Base-by-base conservation (phyloP, 495 filamentous ascomycete genomes). In the Lepraria neglecta region DNA sequence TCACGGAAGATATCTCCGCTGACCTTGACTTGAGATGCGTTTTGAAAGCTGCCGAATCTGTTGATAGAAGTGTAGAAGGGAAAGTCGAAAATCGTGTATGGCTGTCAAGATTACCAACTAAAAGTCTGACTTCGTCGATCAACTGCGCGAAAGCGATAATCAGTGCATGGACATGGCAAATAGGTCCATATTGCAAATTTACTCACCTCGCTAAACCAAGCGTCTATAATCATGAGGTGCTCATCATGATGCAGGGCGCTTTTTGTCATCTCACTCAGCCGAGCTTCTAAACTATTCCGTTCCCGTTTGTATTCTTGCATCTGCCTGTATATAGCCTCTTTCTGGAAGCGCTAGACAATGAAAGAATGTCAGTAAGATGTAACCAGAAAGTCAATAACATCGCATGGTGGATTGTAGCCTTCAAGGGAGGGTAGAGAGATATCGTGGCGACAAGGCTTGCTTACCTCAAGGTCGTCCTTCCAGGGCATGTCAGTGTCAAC, bases 261-360 rank as follows among this genome's bases (percentile, higher is more conserved):
- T 71, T 94, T 92, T 47, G 86, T 79, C 61, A 91, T 77, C 57
- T 92, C 87, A 64, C 82, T 85, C 55, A 94, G 73, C 66, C 86
- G 87, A 44, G 78, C 72, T 73, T 97, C 92, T 51, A 96, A 73
- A 19, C 83, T 84, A 38, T 78, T 78, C 71, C 88, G 90, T 69
- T 97, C 90, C 52, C 95, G 82, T 73, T 96, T 97, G 71, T 91
- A 96, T 72, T 97, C 95, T 67, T 88, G 86, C 92, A 98, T 96
- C 70, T 97, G 92, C 33, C 94, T 89, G 70, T 88, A 86, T 69
- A 98, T 97, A 61, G 94, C 94, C 80, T 96, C 94, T 73, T 98
- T 98, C 77, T 96, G 91, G 70, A 90, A 97, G 66, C 87, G 84
- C 94, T 98, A 57, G 21, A 72, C 38, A 65, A 60, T 61, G 62